Evolutionary conservation across 176 grass and related monocot genomes (phyloP).

Genomic region (Rhynchospora tenuis): DNA sequence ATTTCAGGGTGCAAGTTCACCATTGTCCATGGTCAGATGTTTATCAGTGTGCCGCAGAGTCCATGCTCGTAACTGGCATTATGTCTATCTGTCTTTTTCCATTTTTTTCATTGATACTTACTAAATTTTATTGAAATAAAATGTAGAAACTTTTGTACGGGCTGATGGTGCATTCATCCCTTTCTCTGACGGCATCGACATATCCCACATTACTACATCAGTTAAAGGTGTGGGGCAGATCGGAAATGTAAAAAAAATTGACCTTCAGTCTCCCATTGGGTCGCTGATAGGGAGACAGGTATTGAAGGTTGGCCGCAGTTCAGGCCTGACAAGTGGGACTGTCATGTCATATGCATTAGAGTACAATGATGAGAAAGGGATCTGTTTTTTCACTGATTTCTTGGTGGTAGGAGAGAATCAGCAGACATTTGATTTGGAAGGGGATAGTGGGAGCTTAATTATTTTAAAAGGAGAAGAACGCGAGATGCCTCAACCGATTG

Average conservation of each 20-base stretch:
- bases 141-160: conserved; percentile 85
- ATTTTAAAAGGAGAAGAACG: conserved; percentile 68
- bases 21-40: background rate
- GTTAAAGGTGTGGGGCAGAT: conserved; percentile 85
- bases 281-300: conserved; percentile 86
- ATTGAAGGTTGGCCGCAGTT: conserved; percentile 95
- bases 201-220: conserved; percentile 51
- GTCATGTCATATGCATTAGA: conserved; percentile 93
- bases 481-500: conserved; percentile 80
- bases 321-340: conserved; percentile 73
- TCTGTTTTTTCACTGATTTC: conserved; percentile 97
- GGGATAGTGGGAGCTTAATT: conserved; percentile 93
- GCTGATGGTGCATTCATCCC: conserved; percentile 94
- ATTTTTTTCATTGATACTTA: conserved; percentile 19
- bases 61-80: background rate
- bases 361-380: conserved; percentile 97
- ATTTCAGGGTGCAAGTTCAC: background rate
- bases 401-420: conserved; percentile 97
- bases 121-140: conserved; percentile 26
- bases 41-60: background rate
- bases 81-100: background rate
- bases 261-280: conserved; percentile 70
- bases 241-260: conserved; percentile 77
- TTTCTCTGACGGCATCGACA: conserved; percentile 71
- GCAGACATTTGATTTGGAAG: conserved; percentile 99